phyloP scores from a whole-genome alignment of 2,329 filamentous ascomycete genomes.

The Monosporascus sp. region DNA sequence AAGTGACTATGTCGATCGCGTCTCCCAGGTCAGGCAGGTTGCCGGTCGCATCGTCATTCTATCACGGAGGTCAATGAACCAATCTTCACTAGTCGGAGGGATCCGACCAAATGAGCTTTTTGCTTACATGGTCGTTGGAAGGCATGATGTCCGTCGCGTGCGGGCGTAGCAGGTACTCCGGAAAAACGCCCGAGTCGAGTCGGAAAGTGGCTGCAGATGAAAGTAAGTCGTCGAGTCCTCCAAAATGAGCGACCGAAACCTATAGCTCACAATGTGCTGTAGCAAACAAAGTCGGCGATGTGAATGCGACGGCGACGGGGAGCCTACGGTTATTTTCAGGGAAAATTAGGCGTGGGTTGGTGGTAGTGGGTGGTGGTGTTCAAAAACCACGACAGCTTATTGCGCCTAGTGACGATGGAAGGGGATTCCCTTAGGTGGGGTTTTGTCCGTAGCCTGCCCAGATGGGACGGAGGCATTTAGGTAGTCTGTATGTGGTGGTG shows the following conservation, averaged over 20 bases:
- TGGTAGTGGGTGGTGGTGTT: slow-evolving; percentile 15
- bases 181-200: neutral
- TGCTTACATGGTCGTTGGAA: slow-evolving; percentile 21
- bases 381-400: slow-evolving; percentile 17
- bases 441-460: slow-evolving; percentile 16
- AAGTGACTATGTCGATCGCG: slow-evolving; percentile 72
- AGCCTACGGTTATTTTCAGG: neutral
- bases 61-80: slow-evolving; percentile 18
- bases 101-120: neutral
- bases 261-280: neutral
- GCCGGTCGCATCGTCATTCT: slow-evolving; percentile 39
- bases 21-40: slow-evolving; percentile 63
- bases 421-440: slow-evolving; percentile 16
- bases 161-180: slow-evolving; percentile 7
- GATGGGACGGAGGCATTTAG: slow-evolving; percentile 4
- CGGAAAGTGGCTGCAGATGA: neutral
- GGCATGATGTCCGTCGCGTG: slow-evolving; percentile 17
- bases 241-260: neutral
- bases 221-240: neutral
- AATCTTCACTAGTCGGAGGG: neutral
- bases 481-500: neutral
- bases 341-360: slow-evolving; percentile 5
- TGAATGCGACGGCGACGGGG: neutral
- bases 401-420: slow-evolving; percentile 19
- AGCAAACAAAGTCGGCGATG: neutral